Evolutionary conservation across 2,329 filamentous ascomycete genomes (phyloP).

Genomic region (Sarocladium brachiariae): DNA sequence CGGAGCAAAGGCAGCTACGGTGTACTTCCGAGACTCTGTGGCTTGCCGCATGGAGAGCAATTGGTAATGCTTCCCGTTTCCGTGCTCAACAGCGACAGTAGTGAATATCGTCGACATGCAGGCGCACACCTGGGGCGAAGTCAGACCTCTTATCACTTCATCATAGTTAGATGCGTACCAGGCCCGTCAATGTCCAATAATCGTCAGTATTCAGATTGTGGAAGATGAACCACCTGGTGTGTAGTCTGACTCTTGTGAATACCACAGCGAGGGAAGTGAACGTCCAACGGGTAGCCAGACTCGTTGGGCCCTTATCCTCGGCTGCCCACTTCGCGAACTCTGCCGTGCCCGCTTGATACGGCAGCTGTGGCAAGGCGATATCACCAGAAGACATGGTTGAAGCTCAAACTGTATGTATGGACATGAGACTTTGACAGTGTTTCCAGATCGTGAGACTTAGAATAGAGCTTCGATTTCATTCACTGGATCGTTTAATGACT

Average conservation of each 20-base stretch:
- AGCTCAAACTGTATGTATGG: too few relatives aligned
- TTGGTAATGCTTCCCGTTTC: constrained; percentile 17
- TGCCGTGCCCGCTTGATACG: constrained; percentile 9
- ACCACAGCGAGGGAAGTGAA: constrained; percentile 14
- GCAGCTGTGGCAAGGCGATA: neutral
- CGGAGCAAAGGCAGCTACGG: constrained; percentile 12
- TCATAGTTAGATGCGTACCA: too few relatives aligned
- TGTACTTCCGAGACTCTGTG: neutral
- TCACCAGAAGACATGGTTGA: neutral
- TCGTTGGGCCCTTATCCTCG: constrained; percentile 16
- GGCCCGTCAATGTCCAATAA: constrained; percentile 12
- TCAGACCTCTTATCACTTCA: too few relatives aligned
- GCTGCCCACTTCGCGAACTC: constrained; percentile 11
- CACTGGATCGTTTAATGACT: too few relatives aligned
- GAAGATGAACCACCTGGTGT: constrained; percentile 13
- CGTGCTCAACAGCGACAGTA: constrained; percentile 15
- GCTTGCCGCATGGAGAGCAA: constrained; percentile 11
- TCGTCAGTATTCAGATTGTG: constrained; percentile 14
- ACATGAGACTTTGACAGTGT: too few relatives aligned
- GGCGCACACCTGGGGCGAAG: constrained; percentile 13
- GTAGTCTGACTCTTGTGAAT: constrained; percentile 13
- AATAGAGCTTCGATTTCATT: too few relatives aligned
- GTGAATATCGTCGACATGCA: constrained; percentile 14
- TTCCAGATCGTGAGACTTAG: too few relatives aligned
- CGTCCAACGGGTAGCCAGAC: constrained; percentile 14